Percentiles rank a stretch among this genome's conserved stretches.
Evolutionary conservation across 2,329 filamentous ascomycete genomes (phyloP).

Genomic region (Paraphoma chrysanthemicola): DNA sequence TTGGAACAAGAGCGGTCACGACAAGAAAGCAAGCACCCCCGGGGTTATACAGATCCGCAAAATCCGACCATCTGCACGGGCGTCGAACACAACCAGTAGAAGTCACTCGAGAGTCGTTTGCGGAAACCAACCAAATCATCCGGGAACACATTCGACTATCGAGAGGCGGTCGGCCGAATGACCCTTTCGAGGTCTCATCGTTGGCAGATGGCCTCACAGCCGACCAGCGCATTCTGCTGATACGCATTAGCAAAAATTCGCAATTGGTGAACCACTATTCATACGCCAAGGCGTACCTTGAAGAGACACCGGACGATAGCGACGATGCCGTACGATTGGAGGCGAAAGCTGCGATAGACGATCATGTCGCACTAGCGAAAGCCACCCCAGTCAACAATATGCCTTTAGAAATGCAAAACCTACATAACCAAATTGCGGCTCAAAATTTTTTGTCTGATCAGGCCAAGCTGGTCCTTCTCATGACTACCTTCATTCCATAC

Average conservation of each 20-base stretch:
- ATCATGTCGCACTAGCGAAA: not conserved
- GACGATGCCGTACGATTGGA: not conserved
- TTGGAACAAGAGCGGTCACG: not conserved
- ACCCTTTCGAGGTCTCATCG: not conserved
- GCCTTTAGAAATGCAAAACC: not conserved
- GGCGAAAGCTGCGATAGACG: not conserved
- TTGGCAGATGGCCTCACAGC: not conserved
- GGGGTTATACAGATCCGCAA: not conserved
- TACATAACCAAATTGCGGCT: not conserved
- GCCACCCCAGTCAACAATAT: not conserved
- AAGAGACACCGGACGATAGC: not conserved
- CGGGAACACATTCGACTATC: not conserved
- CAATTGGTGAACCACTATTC: not conserved
- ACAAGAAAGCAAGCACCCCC: not conserved
- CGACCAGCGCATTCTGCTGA: not conserved
- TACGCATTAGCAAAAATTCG: not conserved
- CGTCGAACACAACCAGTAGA: too few relatives aligned
- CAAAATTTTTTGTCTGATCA: not conserved
- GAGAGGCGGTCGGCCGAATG: not conserved
- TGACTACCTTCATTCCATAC: conserved; percentile 5
- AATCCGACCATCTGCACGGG: not conserved
- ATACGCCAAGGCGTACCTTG: not conserved
- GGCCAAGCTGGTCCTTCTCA: conserved; percentile 1
- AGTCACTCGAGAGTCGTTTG: too few relatives aligned
- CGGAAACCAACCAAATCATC: not conserved